phyloP scores from a whole-genome alignment of 164 flowering plant genomes.

The Vitis rotundifolia region DNA sequence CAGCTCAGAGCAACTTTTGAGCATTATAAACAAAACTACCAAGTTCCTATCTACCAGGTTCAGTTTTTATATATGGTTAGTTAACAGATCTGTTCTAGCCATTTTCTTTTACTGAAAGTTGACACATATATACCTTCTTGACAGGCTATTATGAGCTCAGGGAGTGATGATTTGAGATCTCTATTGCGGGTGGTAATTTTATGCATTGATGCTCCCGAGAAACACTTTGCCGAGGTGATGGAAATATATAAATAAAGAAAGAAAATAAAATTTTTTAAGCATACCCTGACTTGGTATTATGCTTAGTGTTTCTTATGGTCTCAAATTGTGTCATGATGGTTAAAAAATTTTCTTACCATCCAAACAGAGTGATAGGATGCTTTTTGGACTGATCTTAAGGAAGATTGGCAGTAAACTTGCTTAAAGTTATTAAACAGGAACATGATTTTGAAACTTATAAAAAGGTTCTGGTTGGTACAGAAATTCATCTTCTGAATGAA shows the following conservation, averaged over 20 bases:
- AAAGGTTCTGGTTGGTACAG: no score
- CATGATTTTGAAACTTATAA: no score
- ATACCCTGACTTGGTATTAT: no score
- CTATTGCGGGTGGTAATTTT: conserved; percentile 41
- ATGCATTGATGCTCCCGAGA: conserved; percentile 54
- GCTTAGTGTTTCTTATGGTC: not conserved
- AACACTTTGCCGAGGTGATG: conserved; percentile 51
- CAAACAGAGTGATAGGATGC: no score
- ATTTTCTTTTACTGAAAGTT: not conserved
- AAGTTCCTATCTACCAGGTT: conserved; percentile 62
- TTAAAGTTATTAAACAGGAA: no score
- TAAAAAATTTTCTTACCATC: no score
- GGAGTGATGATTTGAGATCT: conserved; percentile 43
- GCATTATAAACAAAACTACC: conserved; percentile 43
- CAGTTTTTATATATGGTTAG: not conserved
- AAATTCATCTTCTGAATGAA: no score
- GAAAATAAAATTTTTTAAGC: no score
- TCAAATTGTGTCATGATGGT: no score
- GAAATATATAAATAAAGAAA: not conserved
- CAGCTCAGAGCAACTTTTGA: conserved; percentile 73
- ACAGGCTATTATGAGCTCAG: conserved; percentile 56
- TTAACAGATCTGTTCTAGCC: not conserved
- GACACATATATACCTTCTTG: not conserved
- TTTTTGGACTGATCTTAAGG: no score
- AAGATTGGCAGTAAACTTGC: no score